A percentile compares a stretch with the other conserved stretches of the same genome.
Evolutionary conservation across 2,329 filamentous ascomycete genomes (phyloP).

Genomic region (Sphaerulina musiva): DNA sequence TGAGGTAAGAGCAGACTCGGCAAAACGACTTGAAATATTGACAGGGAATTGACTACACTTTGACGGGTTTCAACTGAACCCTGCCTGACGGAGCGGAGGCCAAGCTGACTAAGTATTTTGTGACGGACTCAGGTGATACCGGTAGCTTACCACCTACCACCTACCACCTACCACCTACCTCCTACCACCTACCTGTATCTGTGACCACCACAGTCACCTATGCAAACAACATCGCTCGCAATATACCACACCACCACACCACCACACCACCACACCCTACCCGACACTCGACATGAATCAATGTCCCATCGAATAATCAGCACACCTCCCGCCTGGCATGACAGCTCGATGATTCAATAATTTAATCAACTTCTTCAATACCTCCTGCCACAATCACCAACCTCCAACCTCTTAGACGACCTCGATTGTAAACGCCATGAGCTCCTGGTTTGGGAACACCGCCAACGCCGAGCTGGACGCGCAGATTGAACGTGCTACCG

Average conservation of each 20-base stretch:
- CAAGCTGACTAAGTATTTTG: too few relatives aligned
- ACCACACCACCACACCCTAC: not conserved
- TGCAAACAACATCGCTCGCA: not conserved
- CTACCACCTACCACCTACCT: not conserved
- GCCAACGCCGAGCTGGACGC: slow-evolving; percentile 87
- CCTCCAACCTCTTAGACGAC: not conserved
- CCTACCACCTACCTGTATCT: not conserved
- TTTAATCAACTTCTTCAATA: too few relatives aligned
- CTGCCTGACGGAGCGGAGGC: too few relatives aligned
- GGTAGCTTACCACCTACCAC: not conserved
- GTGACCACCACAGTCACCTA: not conserved
- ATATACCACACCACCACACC: not conserved
- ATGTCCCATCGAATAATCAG: too few relatives aligned
- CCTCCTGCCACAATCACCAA: too few relatives aligned
- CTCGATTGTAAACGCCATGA: slow-evolving; percentile 51
- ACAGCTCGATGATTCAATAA: not conserved
- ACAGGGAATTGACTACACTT: too few relatives aligned
- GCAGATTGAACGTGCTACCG: slow-evolving; percentile 91
- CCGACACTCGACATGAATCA: too few relatives aligned
- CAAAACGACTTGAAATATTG: too few relatives aligned
- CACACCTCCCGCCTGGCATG: not conserved
- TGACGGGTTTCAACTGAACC: too few relatives aligned
- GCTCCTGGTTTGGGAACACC: slow-evolving; percentile 84
- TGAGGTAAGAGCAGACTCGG: too few relatives aligned
- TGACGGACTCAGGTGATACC: too few relatives aligned